Conservation (phyloP, 495 filamentous ascomycete genomes). For the Neurospora discreta region DNA sequence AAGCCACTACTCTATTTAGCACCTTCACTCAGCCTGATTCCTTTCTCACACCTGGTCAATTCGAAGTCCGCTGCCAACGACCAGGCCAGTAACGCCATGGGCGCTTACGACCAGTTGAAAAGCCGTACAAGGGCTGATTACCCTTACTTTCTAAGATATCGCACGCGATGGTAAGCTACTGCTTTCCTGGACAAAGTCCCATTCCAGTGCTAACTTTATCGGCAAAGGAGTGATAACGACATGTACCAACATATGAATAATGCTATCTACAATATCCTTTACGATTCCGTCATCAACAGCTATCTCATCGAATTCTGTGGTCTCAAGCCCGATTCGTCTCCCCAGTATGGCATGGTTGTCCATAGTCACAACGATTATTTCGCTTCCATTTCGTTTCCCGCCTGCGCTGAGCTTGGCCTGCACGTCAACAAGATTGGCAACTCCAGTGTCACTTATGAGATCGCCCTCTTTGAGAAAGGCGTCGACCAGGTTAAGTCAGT, state of each 20-base stretch:
- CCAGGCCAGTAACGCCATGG: slow-evolving; percentile 14
- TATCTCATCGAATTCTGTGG: slow-evolving; percentile 77
- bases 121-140: slow-evolving; percentile 61
- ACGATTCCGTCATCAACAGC: slow-evolving; percentile 82
- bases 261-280: slow-evolving; percentile 67
- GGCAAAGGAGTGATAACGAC: slow-evolving; percentile 77
- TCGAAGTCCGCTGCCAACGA: background rate
- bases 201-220: background rate
- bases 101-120: slow-evolving; percentile 41
- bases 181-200: background rate
- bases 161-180: slow-evolving; percentile 68
- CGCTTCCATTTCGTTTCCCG: slow-evolving; percentile 70
- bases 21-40: background rate
- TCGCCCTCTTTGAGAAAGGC: slow-evolving; percentile 73
- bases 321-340: slow-evolving; percentile 55
- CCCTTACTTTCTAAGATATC: slow-evolving; percentile 66
- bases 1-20: background rate
- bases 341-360: slow-evolving; percentile 72
- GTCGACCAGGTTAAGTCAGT: slow-evolving; percentile 71
- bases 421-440: slow-evolving; percentile 74
- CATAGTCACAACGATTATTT: slow-evolving; percentile 79
- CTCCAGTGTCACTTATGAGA: slow-evolving; percentile 86
- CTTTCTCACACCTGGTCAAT: background rate
- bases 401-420: slow-evolving; percentile 67
- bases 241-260: slow-evolving; percentile 90